A percentile compares a stretch with the other conserved stretches of the same genome.
These are phyloP conservation scores for Arthrobotrys entomopaga DNA, from an alignment of 2,329 filamentous ascomycete genomes.

Conservation along the genomic window DNA sequence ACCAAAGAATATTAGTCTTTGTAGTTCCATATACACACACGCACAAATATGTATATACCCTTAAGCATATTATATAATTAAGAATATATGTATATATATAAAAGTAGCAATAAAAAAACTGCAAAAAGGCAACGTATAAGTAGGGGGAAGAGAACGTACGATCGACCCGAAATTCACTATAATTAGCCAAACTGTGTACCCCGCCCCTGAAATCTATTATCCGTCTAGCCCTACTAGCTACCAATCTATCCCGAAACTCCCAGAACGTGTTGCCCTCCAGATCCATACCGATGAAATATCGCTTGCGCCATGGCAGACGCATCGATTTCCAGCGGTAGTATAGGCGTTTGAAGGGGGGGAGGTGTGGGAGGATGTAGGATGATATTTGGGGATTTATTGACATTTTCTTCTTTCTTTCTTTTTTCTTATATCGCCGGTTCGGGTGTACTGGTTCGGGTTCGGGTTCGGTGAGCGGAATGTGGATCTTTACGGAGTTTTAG, in stretches of 20 bases:
- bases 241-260: constrained; percentile 69
- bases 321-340: constrained; percentile 46
- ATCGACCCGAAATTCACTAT: constrained; percentile 49
- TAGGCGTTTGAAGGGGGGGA: constrained; percentile 23
- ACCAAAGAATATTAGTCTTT: background rate
- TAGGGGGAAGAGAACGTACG: constrained; percentile 13
- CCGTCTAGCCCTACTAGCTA: constrained; percentile 49
- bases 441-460: too few relatives aligned
- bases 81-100: too few relatives aligned
- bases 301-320: constrained; percentile 39
- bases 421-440: too few relatives aligned
- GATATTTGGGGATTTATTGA: background rate
- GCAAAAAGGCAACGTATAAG: too few relatives aligned
- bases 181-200: constrained; percentile 55
- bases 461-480: too few relatives aligned
- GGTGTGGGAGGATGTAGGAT: constrained; percentile 29
- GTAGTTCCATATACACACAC: too few relatives aligned
- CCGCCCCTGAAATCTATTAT: constrained; percentile 55
- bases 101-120: background rate
- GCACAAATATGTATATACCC: too few relatives aligned
- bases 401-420: background rate
- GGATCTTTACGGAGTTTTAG: too few relatives aligned
- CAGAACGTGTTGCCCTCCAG: constrained; percentile 75
- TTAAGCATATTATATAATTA: too few relatives aligned
- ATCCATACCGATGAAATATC: constrained; percentile 65